Evolutionary conservation across 192 early-diverging fungal genomes (phyloP), one percentile per base, ranked within the genome.

Genomic region (Coemansia sp.): DNA sequence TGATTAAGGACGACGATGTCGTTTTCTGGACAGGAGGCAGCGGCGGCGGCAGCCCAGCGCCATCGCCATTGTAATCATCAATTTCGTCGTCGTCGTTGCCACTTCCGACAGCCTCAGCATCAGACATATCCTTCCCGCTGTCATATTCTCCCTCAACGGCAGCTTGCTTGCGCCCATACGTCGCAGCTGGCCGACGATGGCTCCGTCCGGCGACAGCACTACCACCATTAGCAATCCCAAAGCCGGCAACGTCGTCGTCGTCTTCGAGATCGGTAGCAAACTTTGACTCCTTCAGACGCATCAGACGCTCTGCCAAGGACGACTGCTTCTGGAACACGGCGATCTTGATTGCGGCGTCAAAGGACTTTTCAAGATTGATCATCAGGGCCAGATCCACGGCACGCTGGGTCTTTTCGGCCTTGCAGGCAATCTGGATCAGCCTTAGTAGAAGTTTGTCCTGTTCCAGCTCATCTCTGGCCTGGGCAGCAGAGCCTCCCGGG

Each of bases 311-410:
- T 30, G 92, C 94, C 38, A 97, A 72, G 11, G 63, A 74, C 4
- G 86, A 74, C 40, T 85, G 78, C 53, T 85, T 82, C 61, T 89
- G 71, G 61, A 81, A 70, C 7, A 87, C 70, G 0, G 95, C 94
- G 68, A 97, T 87, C 68, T 92, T 89, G 50, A 97, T 82, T 3
- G 92, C 94, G 0, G 84, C 87, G 45, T 95, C 91, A 61, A 98
- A 75, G 0, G 93, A 89, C 37, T 67, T 63, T n/a, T 87, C 54
- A 20, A 75, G 70, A 40, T 76, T 74, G 17, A 96, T 76, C 69
- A 85, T 81, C 11, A 68, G 72, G 13, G 85, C 76, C 52, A 98
- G 64, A 70, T 96, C 96, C 34, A 96, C 62, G 0, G 90, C 92
- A 9, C 92, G 85, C 64, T 94, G 85, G 0, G 82, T 53, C 33